Percentiles rank a stretch among this genome's conserved stretches.
phyloP scores from a whole-genome alignment of 176 grass and related monocot genomes.

The Oryza meridionalis region DNA sequence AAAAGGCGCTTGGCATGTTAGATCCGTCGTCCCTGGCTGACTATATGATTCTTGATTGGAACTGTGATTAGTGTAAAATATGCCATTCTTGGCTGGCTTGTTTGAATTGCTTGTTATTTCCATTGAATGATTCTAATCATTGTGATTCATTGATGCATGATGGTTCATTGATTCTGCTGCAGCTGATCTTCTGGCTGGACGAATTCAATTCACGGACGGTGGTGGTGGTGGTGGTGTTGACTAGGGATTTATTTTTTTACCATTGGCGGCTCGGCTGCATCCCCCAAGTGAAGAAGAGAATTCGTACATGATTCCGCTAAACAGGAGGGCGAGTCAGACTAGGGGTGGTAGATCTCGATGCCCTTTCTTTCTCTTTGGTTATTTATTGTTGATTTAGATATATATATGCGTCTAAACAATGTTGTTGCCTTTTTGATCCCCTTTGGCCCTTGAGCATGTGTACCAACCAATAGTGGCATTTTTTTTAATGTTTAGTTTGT shows the following conservation, averaged over 20 bases:
- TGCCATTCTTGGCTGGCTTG: background rate
- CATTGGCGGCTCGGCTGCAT: slow-evolving; percentile 8
- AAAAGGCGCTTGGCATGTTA: too few species aligned
- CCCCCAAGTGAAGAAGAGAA: slow-evolving; percentile 38
- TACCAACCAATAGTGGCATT: slow-evolving; percentile 27
- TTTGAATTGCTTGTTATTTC: slow-evolving; percentile 11
- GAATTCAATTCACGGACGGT: background rate
- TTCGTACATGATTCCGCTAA: slow-evolving; percentile 83
- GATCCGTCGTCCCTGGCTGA: too few species aligned
- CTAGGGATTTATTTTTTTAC: slow-evolving; percentile 16
- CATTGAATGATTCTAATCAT: slow-evolving; percentile 6
- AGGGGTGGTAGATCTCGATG: slow-evolving; percentile 73
- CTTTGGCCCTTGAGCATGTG: slow-evolving; percentile 40
- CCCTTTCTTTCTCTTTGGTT: slow-evolving; percentile 26
- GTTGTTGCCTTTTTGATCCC: slow-evolving; percentile 24
- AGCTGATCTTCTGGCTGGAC: slow-evolving; percentile 10
- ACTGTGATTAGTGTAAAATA: background rate
- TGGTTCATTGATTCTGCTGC: slow-evolving; percentile 34
- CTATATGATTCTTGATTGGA: slow-evolving; percentile 1
- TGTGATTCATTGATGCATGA: slow-evolving; percentile 27
- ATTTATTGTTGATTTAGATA: slow-evolving; percentile 52
- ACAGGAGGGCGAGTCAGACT: slow-evolving; percentile 68
- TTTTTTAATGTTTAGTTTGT: slow-evolving; percentile 48
- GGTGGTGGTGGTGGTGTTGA: background rate
- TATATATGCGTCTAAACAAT: slow-evolving; percentile 13